These are phyloP conservation scores for Paraphoma sp. DNA, from an alignment of 2,329 filamentous ascomycete genomes.

Conservation along the genomic window DNA sequence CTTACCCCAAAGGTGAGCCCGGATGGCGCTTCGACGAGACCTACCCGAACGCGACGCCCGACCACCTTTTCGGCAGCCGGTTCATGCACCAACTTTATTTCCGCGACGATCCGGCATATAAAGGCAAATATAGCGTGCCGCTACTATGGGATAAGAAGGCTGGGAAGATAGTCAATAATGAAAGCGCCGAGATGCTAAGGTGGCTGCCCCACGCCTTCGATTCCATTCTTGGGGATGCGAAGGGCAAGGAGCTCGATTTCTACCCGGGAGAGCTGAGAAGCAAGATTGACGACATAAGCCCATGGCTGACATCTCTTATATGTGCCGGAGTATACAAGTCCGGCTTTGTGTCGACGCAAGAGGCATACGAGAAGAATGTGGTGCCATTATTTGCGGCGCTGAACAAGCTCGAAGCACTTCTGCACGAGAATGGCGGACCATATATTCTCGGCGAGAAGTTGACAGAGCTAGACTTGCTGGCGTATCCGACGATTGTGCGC, in stretches of 20 bases:
- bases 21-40: constrained; percentile 66
- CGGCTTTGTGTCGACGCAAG: constrained; percentile 64
- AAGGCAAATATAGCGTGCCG: constrained; percentile 67
- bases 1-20: constrained; percentile 70
- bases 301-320: constrained; percentile 63
- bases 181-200: constrained; percentile 64
- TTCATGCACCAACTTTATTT: constrained; percentile 70
- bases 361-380: constrained; percentile 62
- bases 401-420: constrained; percentile 63
- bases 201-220: constrained; percentile 66
- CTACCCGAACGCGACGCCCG: constrained; percentile 66
- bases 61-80: constrained; percentile 64
- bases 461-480: constrained; percentile 66
- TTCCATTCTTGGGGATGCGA: constrained; percentile 51
- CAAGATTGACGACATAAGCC: constrained; percentile 60
- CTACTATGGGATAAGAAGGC: constrained; percentile 67
- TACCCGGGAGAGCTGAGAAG: constrained; percentile 59
- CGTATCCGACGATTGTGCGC: constrained; percentile 65
- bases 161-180: constrained; percentile 66
- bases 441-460: constrained; percentile 62
- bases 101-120: constrained; percentile 65
- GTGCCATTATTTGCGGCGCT: constrained; percentile 64
- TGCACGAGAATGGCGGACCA: constrained; percentile 57
- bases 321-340: constrained; percentile 68
- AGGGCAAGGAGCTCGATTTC: constrained; percentile 53